phyloP scores from a whole-genome alignment of 2,329 filamentous ascomycete genomes.

The Claviceps spartinae region DNA sequence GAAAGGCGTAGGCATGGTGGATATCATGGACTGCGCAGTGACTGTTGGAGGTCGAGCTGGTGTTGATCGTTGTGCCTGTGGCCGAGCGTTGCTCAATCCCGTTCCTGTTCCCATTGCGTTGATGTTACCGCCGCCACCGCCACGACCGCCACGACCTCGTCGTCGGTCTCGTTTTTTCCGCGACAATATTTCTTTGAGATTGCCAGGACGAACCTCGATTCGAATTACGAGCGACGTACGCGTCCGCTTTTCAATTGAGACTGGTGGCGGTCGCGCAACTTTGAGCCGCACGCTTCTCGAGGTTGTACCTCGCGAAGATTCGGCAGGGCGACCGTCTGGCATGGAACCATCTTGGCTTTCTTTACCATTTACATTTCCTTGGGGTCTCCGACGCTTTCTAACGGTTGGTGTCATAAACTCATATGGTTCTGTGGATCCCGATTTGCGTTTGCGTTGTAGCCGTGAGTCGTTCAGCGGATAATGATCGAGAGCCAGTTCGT shows the following conservation, averaged over 20 bases:
- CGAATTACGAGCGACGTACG: conserved; percentile 22
- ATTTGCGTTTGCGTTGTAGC: conserved; percentile 70
- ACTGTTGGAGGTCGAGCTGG: conserved; percentile 8
- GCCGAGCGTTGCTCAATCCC: neutral
- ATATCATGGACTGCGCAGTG: conserved; percentile 8
- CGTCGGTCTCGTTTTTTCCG: conserved; percentile 21
- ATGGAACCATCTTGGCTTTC: conserved; percentile 22
- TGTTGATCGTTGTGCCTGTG: conserved; percentile 13
- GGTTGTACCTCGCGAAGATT: conserved; percentile 15
- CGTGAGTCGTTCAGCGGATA: conserved; percentile 65
- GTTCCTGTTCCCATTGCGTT: neutral
- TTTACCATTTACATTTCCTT: conserved; percentile 32
- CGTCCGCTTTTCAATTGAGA: conserved; percentile 27
- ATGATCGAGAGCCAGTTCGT: conserved; percentile 56
- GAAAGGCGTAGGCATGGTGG: conserved; percentile 40
- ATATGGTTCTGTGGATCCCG: conserved; percentile 54
- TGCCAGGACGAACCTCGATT: conserved; percentile 23
- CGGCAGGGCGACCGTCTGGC: conserved; percentile 14
- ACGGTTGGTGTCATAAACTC: conserved; percentile 35
- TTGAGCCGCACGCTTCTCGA: conserved; percentile 49
- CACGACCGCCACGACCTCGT: conserved; percentile 9
- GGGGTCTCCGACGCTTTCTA: conserved; percentile 40
- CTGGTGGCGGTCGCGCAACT: conserved; percentile 24
- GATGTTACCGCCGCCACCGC: conserved; percentile 13
- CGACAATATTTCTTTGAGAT: conserved; percentile 24